These are phyloP conservation scores for Coelastrella sp. DNA, from an alignment of 139 green algal species.

Conservation along the genomic window DNA sequence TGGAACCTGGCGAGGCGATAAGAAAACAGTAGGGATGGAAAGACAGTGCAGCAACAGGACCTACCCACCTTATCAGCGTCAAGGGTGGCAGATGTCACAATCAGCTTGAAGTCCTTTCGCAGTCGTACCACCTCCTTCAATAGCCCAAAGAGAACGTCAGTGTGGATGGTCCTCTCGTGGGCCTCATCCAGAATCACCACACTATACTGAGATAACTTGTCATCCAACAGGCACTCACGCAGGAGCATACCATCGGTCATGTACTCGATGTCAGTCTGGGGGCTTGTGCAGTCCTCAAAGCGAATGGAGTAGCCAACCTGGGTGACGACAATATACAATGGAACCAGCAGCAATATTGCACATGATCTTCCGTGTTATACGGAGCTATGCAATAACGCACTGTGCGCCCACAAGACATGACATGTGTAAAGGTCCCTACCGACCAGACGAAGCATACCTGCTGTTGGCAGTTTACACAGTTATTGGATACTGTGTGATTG, in stretches of 20 bases:
- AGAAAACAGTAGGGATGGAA: no score
- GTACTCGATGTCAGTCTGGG: constrained; percentile 96
- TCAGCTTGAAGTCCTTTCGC: constrained; percentile 68
- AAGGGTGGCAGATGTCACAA: constrained; percentile 95
- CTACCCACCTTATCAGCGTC: constrained; percentile 90
- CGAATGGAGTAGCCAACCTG: constrained; percentile 96
- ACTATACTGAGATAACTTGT: constrained; percentile 76
- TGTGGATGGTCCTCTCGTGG: constrained; percentile 98
- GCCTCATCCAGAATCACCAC: constrained; percentile 98
- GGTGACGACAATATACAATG: background rate
- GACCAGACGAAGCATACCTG: no score
- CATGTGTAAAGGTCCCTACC: no score
- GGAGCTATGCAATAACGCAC: no score
- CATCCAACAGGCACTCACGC: constrained; percentile 92
- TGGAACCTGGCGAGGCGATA: no score
- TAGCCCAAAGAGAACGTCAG: constrained; percentile 98
- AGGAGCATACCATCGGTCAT: constrained; percentile 99
- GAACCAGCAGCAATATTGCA: no score
- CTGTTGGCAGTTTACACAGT: no score
- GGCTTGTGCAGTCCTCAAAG: constrained; percentile 95
- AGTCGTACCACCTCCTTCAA: constrained; percentile 80
- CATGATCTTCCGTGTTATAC: no score
- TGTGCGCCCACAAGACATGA: no score
- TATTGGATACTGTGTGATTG: no score
- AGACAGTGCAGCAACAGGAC: no score